A percentile compares a stretch with the other conserved stretches of the same genome.
These are phyloP conservation scores for Apophysomyces variabilis DNA, from an alignment of 371 early-diverging fungal genomes.

Conservation along the genomic window DNA sequence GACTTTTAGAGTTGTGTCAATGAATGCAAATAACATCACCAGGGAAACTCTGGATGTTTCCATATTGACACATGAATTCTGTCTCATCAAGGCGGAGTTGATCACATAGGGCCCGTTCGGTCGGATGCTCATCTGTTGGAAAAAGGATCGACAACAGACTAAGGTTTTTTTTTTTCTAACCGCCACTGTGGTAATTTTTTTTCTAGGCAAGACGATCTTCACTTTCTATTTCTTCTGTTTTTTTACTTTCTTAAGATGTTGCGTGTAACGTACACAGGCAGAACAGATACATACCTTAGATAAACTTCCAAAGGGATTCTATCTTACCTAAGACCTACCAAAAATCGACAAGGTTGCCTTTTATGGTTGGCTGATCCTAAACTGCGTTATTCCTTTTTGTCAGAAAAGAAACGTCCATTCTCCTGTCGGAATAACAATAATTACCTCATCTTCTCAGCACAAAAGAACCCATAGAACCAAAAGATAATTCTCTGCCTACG, in stretches of 20 bases:
- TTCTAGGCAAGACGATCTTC: not conserved
- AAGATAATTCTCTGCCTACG: not conserved
- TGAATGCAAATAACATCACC: not conserved
- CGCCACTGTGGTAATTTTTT: not conserved
- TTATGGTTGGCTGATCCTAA: not conserved
- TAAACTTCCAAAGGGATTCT: no score
- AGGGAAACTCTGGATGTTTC: not conserved
- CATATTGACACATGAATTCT: constrained; percentile 3
- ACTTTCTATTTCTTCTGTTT: not conserved
- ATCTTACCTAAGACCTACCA: not conserved
- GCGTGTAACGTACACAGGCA: no score
- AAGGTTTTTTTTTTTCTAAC: not conserved
- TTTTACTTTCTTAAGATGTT: no score
- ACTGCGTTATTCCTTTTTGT: constrained; percentile 9
- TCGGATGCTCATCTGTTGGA: not conserved
- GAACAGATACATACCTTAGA: no score
- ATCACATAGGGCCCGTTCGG: constrained; percentile 1
- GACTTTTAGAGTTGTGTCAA: not conserved
- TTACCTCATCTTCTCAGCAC: not conserved
- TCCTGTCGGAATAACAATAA: not conserved
- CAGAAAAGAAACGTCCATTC: constrained; percentile 4
- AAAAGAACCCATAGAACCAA: constrained; percentile 3
- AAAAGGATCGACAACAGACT: constrained; percentile 4
- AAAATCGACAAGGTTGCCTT: constrained; percentile 5
- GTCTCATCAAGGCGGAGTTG: constrained; percentile 9